Evolutionary conservation across 305 asterid genomes (phyloP), one percentile per base, ranked within the genome.

Genomic region (Caryopteris hybrid): DNA sequence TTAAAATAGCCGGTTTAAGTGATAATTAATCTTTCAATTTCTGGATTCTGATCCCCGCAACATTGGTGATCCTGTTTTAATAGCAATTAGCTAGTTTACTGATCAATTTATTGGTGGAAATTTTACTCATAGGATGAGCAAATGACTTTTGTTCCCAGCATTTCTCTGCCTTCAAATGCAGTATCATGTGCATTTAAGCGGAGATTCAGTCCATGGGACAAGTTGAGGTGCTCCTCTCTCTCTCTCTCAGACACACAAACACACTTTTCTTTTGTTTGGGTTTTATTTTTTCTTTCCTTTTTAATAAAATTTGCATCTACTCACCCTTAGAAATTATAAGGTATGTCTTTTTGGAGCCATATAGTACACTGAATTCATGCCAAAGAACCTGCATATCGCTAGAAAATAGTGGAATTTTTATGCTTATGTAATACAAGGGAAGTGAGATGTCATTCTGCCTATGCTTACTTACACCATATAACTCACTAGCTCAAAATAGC

Each of bases 131-230:
- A 92, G 98, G 99, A 93, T 78, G 95, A 84, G 85, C 91, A 93
- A 84, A 45, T 90, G 88, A 60, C 96, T 29, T 81, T 93, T 74
- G 74, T 88, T 79, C 99, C 99, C 4, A 85, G 83, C 68, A 78
- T 93, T 70, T 84, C 88, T 61, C 72, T 93, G 83, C 97, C 99
- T 55, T 90, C 97, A 62, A 88, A 93, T 76, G 87, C 85, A 23
- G 0, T 93, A 22, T 83, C 95, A 33, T 84, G 91, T 73, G 88
- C 94, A 67, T 91, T 93, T 73, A 93, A 93, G 81, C 84, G 99
- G 68, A 82, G 85, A 71, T 81, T 90, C 78, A 82, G 88, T 71
- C 92, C 92, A 51, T 81, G 86, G 14, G 97, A 90, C 83, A 93
- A 93, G 89, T 77, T 85, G 86, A 93, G 98, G 98, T 89, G 76